phyloP scores from a whole-genome alignment of 306 rosid genomes.

The Astragalus membranaceus region DNA sequence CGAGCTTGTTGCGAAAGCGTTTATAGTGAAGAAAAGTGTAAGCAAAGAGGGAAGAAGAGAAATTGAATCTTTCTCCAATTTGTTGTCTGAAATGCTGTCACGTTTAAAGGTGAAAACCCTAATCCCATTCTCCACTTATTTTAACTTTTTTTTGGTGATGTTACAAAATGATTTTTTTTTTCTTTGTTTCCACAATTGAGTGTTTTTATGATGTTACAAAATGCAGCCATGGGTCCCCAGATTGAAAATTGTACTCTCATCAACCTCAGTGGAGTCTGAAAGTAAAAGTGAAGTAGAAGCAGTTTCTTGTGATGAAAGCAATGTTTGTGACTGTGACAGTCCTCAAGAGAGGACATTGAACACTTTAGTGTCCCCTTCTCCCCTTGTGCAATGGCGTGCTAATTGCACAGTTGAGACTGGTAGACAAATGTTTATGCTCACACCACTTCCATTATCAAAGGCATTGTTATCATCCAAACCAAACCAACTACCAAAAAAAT shows the following conservation, averaged over 20 bases:
- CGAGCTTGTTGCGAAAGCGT: constrained; percentile 66
- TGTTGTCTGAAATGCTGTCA: constrained; percentile 58
- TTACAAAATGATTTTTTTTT: neutral
- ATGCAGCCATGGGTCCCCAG: constrained; percentile 81
- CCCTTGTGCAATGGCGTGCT: constrained; percentile 93
- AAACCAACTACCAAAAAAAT: constrained; percentile 32
- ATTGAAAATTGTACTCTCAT: constrained; percentile 47
- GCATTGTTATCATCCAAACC: constrained; percentile 42
- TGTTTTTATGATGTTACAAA: constrained; percentile 3
- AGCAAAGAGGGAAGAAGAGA: constrained; percentile 42
- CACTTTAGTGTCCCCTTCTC: constrained; percentile 74
- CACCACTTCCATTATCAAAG: constrained; percentile 87
- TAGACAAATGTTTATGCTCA: constrained; percentile 81
- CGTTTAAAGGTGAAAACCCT: constrained; percentile 60
- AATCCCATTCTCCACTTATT: neutral
- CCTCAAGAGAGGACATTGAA: constrained; percentile 33
- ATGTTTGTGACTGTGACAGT: constrained; percentile 29
- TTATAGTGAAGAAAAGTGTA: constrained; percentile 35
- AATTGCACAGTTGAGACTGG: constrained; percentile 69
- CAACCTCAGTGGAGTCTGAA: neutral
- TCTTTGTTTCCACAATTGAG: neutral
- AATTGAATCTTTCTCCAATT: constrained; percentile 49
- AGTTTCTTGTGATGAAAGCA: constrained; percentile 21
- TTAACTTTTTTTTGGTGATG: neutral
- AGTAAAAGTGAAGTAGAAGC: constrained; percentile 8